phyloP scores from a whole-genome alignment of 441 rosid species.

The Adansonia gregorii region DNA sequence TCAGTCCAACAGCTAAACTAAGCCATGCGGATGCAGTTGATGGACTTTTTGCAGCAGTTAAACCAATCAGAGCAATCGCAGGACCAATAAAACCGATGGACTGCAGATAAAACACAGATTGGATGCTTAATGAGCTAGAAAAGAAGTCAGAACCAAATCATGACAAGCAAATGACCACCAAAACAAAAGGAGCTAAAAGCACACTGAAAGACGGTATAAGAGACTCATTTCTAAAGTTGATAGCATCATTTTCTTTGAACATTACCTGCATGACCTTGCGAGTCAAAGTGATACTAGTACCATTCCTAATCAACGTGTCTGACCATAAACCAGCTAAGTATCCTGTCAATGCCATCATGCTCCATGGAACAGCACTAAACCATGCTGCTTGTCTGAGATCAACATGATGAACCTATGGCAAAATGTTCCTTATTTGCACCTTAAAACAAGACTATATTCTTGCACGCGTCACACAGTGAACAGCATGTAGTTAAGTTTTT shows the following conservation, averaged over 20 bases:
- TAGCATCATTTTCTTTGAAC: neutral
- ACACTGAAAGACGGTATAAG: neutral
- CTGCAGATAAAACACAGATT: conserved; percentile 50
- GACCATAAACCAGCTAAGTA: conserved; percentile 83
- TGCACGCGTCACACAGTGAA: conserved; percentile 14
- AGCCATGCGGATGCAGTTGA: conserved; percentile 89
- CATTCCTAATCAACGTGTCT: conserved; percentile 69
- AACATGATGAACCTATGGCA: conserved; percentile 73
- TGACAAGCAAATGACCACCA: neutral
- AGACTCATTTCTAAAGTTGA: conserved; percentile 10
- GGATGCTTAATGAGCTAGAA: conserved; percentile 13
- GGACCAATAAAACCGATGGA: conserved; percentile 90
- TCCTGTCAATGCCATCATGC: conserved; percentile 90
- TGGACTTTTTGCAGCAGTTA: conserved; percentile 75
- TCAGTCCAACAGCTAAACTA: conserved; percentile 82
- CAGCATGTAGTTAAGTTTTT: neutral
- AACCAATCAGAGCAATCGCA: conserved; percentile 75
- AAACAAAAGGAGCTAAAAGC: neutral
- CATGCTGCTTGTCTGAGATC: conserved; percentile 95
- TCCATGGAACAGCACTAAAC: conserved; percentile 96
- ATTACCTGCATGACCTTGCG: conserved; percentile 94
- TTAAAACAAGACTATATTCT: conserved; percentile 19
- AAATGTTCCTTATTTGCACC: conserved; percentile 27
- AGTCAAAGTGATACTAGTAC: conserved; percentile 74
- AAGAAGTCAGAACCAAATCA: conserved; percentile 7